These are phyloP conservation scores for Plasmodium inui DNA, from an alignment of 169 alveolate species.

Conservation along the genomic window DNA sequence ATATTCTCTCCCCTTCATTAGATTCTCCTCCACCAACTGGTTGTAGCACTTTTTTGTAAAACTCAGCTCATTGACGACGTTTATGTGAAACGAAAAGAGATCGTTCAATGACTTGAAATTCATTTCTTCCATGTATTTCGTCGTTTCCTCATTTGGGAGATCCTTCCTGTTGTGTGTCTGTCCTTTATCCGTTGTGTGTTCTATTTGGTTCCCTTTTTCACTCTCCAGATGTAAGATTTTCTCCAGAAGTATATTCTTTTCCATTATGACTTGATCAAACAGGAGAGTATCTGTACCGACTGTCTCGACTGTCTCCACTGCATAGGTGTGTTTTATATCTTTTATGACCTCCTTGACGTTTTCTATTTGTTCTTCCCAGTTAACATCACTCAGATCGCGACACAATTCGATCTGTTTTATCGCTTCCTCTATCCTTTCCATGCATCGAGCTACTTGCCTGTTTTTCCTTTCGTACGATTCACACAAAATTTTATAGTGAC, in stretches of 20 bases:
- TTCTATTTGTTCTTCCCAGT: not conserved
- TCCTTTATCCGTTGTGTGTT: not conserved
- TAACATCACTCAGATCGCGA: not conserved
- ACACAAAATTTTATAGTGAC: slow-evolving; percentile 27
- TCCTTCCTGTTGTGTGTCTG: not conserved
- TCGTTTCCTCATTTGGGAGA: not conserved
- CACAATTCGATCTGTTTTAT: not conserved
- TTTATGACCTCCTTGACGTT: slow-evolving; percentile 6
- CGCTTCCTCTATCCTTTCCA: not conserved
- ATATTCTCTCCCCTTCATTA: slow-evolving; percentile 24
- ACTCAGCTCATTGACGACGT: slow-evolving; percentile 9
- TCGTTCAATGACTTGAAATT: slow-evolving; percentile 31
- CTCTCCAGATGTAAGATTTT: not conserved
- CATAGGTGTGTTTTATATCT: slow-evolving; percentile 17
- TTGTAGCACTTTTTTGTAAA: not conserved
- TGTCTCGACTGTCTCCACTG: not conserved
- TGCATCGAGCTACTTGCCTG: not conserved
- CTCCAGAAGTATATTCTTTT: slow-evolving; percentile 18
- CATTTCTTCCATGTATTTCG: slow-evolving; percentile 34
- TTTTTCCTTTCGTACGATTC: not conserved
- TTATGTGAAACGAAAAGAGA: slow-evolving; percentile 22
- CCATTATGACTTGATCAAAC: slow-evolving; percentile 20
- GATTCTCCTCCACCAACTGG: not conserved
- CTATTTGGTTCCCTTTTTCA: not conserved
- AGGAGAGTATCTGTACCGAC: not conserved